Evolutionary conservation across 2,329 filamentous ascomycete species (phyloP).

Genomic region (Mollisia scopiformis): DNA sequence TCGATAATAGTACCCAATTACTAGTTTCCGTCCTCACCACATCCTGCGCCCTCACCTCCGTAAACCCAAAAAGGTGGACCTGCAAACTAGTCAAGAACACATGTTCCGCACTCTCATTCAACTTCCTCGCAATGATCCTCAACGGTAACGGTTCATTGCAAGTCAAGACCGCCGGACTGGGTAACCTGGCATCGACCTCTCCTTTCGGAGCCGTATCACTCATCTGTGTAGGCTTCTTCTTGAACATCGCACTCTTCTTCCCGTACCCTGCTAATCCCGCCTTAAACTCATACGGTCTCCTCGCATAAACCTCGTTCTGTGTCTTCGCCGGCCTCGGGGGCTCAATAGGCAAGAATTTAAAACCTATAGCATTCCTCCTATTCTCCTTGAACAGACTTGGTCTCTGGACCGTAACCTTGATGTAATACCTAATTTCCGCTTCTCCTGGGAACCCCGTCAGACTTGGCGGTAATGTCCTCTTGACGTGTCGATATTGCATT

Average conservation of each 20-base stretch:
- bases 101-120: conserved; percentile 68
- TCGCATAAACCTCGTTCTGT: conserved; percentile 81
- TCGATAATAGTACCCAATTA: conserved; percentile 76
- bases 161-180: conserved; percentile 84
- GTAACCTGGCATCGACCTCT: conserved; percentile 77
- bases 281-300: conserved; percentile 66
- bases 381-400: conserved; percentile 91
- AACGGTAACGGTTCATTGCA: conserved; percentile 87
- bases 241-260: conserved; percentile 34
- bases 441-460: conserved; percentile 83
- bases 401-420: conserved; percentile 94
- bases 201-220: conserved; percentile 65
- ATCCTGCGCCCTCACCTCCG: conserved; percentile 78
- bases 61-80: conserved; percentile 79
- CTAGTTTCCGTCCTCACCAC: conserved; percentile 70
- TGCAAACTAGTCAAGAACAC: conserved; percentile 80
- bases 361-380: conserved; percentile 67
- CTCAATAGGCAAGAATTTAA: conserved; percentile 93
- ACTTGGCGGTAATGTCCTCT: conserved; percentile 85
- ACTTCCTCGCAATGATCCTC: conserved; percentile 76
- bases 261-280: conserved; percentile 39
- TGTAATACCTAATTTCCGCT: conserved; percentile 90
- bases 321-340: conserved; percentile 71
- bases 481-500: conserved; percentile 71
- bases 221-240: conserved; percentile 29